A percentile compares a stretch with the other conserved stretches of the same genome.
phyloP scores from a whole-genome alignment of 495 filamentous ascomycete genomes.

The Talaromyces trachyspermus region DNA sequence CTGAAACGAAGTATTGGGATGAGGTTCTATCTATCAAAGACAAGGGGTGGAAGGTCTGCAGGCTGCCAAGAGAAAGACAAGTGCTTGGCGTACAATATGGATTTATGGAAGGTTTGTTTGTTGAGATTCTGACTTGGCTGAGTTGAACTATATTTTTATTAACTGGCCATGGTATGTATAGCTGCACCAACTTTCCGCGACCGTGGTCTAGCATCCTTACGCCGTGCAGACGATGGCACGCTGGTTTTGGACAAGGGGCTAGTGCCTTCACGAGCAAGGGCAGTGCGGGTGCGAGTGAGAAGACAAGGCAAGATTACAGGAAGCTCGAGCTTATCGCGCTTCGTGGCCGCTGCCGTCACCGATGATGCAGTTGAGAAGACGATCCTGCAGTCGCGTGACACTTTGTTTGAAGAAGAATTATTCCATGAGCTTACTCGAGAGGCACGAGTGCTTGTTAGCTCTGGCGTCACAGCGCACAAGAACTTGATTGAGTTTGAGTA shows the following conservation, averaged over 20 bases:
- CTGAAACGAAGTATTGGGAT: conserved; percentile 83
- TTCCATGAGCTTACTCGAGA: conserved; percentile 86
- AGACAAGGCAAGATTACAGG: conserved; percentile 32
- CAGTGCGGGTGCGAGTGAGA: conserved; percentile 55
- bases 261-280: conserved; percentile 46
- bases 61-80: conserved; percentile 63
- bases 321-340: conserved; percentile 30
- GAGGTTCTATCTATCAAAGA: conserved; percentile 73
- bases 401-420: conserved; percentile 86
- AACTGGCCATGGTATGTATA: conserved; percentile 14
- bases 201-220: conserved; percentile 69
- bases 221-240: conserved; percentile 64
- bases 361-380: conserved; percentile 48
- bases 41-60: conserved; percentile 75
- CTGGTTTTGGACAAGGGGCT: conserved; percentile 67
- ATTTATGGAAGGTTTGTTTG: conserved; percentile 58
- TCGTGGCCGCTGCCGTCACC: conserved; percentile 17
- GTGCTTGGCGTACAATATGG: conserved; percentile 82
- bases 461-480: conserved; percentile 54
- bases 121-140: conserved; percentile 4
- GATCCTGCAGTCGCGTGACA: conserved; percentile 77
- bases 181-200: conserved; percentile 68
- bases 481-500: conserved; percentile 52
- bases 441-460: conserved; percentile 57
- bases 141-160: not conserved